Evolutionary conservation across 1,284 basidiomycete genomes (phyloP).

Genomic region (Boletus semigastroideus): DNA sequence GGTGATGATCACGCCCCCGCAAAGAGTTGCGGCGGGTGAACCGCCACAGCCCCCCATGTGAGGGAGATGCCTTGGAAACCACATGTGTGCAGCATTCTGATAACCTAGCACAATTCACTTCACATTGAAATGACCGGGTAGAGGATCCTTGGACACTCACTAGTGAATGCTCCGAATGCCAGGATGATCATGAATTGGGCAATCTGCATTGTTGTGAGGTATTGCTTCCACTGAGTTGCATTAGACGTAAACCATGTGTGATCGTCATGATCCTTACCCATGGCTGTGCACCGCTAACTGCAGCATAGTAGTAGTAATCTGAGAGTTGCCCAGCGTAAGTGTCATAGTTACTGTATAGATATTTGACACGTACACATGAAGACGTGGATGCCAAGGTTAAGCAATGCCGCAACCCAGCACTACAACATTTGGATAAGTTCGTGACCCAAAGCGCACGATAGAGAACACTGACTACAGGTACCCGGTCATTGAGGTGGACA

Average conservation of each 20-base stretch:
- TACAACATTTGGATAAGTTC: conserved; percentile 32
- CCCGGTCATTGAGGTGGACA: conserved; percentile 87
- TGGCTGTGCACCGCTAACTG: conserved; percentile 87
- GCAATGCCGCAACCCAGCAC: conserved; percentile 92
- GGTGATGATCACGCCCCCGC: conserved; percentile 9
- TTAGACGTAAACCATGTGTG: conserved; percentile 2
- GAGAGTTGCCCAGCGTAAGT: conserved; percentile 7
- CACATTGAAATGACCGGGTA: background rate
- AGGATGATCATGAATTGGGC: conserved; percentile 90
- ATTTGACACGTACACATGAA: conserved; percentile 81
- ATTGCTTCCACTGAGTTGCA: conserved; percentile 81
- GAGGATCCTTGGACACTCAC: conserved; percentile 1
- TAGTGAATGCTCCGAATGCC: conserved; percentile 1
- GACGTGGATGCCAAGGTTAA: conserved; percentile 94
- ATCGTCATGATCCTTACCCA: conserved; percentile 59
- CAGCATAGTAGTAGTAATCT: conserved; percentile 97
- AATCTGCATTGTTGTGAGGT: conserved; percentile 93
- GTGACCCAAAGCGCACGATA: background rate
- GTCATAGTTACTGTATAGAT: background rate
- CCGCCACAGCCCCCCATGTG: conserved; percentile 16
- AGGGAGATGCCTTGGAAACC: conserved; percentile 13
- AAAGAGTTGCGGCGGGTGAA: conserved; percentile 8
- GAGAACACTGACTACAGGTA: conserved; percentile 65
- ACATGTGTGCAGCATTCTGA: conserved; percentile 16
- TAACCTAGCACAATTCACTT: conserved; percentile 2